Percentiles rank a stretch among this genome's conserved stretches.
Evolutionary conservation across 2,329 filamentous ascomycete genomes (phyloP).

Genomic region (Fusarium liriodendri): DNA sequence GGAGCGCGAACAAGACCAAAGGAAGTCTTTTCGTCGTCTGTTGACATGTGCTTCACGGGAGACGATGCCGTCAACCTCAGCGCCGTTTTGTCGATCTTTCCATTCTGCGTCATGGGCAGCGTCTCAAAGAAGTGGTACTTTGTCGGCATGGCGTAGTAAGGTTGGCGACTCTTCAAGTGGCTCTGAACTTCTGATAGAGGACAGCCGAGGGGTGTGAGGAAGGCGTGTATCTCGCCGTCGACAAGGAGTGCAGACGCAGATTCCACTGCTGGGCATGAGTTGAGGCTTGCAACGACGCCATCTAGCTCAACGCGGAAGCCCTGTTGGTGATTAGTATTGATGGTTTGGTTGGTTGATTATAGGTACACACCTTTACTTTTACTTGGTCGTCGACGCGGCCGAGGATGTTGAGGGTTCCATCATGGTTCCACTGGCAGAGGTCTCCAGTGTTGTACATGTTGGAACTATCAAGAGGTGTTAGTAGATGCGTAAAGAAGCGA

Average conservation of each 20-base stretch:
- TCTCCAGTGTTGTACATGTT: slow-evolving; percentile 72
- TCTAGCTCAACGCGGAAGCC: slow-evolving; percentile 72
- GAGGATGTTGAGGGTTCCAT: slow-evolving; percentile 66
- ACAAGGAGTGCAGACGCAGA: slow-evolving; percentile 61
- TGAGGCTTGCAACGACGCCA: slow-evolving; percentile 62
- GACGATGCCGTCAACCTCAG: slow-evolving; percentile 41
- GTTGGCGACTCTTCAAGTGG: slow-evolving; percentile 56
- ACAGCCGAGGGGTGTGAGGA: slow-evolving; percentile 54
- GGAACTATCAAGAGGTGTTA: slow-evolving; percentile 16
- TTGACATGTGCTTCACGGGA: neutral
- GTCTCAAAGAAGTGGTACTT: slow-evolving; percentile 54
- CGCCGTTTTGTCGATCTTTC: slow-evolving; percentile 65
- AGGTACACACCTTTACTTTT: slow-evolving; percentile 60
- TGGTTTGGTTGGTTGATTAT: neutral
- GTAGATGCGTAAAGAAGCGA: neutral
- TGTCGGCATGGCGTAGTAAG: slow-evolving; percentile 66
- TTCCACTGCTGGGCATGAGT: slow-evolving; percentile 56
- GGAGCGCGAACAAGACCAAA: slow-evolving; percentile 3
- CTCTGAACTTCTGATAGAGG: slow-evolving; percentile 51
- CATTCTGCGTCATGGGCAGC: slow-evolving; percentile 65
- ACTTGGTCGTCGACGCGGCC: slow-evolving; percentile 70
- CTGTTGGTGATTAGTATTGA: neutral
- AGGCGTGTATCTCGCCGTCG: slow-evolving; percentile 60
- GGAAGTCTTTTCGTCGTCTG: neutral
- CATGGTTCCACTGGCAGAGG: slow-evolving; percentile 62